A percentile compares a stretch with the other conserved stretches of the same genome.
phyloP scores from a whole-genome alignment of 306 rosid genomes.

The Vicia villosa region DNA sequence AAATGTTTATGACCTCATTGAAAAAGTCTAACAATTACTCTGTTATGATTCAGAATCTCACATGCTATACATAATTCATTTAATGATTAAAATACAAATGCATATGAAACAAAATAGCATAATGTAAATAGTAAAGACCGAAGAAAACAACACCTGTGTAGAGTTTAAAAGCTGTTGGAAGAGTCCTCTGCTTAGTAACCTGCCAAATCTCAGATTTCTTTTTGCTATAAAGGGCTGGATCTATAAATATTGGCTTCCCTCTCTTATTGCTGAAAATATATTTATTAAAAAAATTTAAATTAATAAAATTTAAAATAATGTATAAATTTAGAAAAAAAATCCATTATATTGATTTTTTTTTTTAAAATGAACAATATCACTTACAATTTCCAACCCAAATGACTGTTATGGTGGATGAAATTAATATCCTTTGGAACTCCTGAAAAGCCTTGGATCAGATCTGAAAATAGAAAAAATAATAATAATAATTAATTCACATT shows the following conservation, averaged over 20 bases:
- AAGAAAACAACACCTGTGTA: constrained; percentile 62
- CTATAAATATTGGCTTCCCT: constrained; percentile 83
- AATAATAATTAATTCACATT: constrained; percentile 4
- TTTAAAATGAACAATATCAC: background rate
- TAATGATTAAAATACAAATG: constrained; percentile 5
- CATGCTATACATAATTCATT: constrained; percentile 1
- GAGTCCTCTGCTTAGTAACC: constrained; percentile 68
- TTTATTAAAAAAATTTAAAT: background rate
- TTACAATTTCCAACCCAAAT: constrained; percentile 88
- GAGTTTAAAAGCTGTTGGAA: constrained; percentile 87
- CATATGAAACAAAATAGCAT: background rate
- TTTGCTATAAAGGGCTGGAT: constrained; percentile 78
- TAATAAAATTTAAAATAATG: background rate
- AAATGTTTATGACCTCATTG: background rate
- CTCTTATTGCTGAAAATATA: constrained; percentile 69
- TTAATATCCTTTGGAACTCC: constrained; percentile 71
- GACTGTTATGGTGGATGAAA: constrained; percentile 83
- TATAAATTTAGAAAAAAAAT: background rate
- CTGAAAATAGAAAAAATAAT: constrained; percentile 43
- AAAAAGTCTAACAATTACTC: constrained; percentile 8
- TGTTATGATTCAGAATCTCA: background rate
- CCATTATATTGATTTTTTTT: background rate
- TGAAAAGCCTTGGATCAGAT: constrained; percentile 79
- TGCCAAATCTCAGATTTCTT: constrained; percentile 92
- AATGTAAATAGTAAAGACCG: background rate